Conservation (phyloP, 2,329 filamentous ascomycete genomes). For the Cordyceps javanica region DNA sequence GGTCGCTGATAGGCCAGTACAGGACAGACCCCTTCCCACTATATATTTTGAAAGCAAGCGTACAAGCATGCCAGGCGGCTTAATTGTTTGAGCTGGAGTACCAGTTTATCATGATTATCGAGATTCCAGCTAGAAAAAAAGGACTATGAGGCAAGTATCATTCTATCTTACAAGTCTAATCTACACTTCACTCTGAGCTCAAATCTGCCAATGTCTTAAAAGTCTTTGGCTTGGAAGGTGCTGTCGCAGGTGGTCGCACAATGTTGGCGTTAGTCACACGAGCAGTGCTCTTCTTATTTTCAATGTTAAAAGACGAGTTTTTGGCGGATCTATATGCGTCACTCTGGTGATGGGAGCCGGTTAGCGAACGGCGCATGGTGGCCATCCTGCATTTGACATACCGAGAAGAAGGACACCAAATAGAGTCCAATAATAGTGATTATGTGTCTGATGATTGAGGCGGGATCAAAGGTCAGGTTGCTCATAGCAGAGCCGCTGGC, state of each 20-base stretch:
- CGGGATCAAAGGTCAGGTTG: conserved; percentile 29
- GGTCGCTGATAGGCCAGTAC: conserved; percentile 11
- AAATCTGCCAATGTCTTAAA: conserved; percentile 52
- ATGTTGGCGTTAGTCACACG: conserved; percentile 13
- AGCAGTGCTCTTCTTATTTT: conserved; percentile 29
- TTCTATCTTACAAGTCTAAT: background rate
- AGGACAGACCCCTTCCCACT: background rate
- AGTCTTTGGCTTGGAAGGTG: conserved; percentile 18
- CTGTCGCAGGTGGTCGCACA: conserved; percentile 26
- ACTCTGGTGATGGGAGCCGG: conserved; percentile 33
- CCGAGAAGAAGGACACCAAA: conserved; percentile 54
- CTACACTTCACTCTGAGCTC: conserved; percentile 22
- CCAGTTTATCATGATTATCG: too few relatives aligned
- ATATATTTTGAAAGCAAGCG: background rate
- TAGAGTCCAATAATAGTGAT: conserved; percentile 56
- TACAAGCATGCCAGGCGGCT: background rate
- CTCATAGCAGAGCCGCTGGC: conserved; percentile 11
- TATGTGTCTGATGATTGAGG: conserved; percentile 42
- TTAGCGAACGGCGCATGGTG: conserved; percentile 15
- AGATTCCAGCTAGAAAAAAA: too few relatives aligned
- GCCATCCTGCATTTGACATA: conserved; percentile 27
- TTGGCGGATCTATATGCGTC: conserved; percentile 58
- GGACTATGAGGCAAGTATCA: too few relatives aligned
- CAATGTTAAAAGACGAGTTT: conserved; percentile 52
- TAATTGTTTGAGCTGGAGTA: too few relatives aligned